These are phyloP conservation scores for Vanrija humicola DNA, from an alignment of 1,284 basidiomycete species.

Conservation along the genomic window DNA sequence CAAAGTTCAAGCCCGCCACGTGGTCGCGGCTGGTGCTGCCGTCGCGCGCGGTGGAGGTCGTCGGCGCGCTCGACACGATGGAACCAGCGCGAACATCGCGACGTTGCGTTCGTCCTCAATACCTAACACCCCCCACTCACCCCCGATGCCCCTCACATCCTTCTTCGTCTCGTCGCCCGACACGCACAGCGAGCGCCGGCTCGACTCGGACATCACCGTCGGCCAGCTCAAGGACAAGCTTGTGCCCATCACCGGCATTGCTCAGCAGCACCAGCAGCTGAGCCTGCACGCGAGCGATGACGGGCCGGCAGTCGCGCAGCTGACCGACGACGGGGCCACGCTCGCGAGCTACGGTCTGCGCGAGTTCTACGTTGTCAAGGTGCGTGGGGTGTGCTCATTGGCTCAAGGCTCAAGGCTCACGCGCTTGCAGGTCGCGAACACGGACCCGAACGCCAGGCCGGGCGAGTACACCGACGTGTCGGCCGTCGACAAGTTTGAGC, in stretches of 20 bases:
- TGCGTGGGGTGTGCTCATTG: constrained; percentile 33
- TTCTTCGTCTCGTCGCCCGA: constrained; percentile 79
- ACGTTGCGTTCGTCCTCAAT: too few relatives aligned
- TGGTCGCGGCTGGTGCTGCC: not conserved
- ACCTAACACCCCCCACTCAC: not conserved
- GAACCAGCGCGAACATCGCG: too few relatives aligned
- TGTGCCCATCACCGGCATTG: constrained; percentile 86
- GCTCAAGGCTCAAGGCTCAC: too few relatives aligned
- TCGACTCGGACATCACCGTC: constrained; percentile 69
- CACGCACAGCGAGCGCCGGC: constrained; percentile 77
- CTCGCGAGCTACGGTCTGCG: constrained; percentile 69
- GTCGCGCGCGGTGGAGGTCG: not conserved
- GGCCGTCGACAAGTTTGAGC: constrained; percentile 88
- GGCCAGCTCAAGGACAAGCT: constrained; percentile 80
- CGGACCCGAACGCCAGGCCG: constrained; percentile 60
- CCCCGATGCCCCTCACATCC: constrained; percentile 48
- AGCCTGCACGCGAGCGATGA: constrained; percentile 50
- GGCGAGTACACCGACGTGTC: constrained; percentile 71
- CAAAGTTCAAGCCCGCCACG: not conserved
- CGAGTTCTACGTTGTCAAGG: constrained; percentile 58
- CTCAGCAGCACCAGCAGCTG: constrained; percentile 65
- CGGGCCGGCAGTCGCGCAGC: constrained; percentile 52
- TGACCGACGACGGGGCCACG: constrained; percentile 64
- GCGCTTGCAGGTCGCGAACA: constrained; percentile 77
- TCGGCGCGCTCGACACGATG: not conserved